Base-by-base conservation (phyloP, 169 alveolate genomes). In the Theileria sp. region DNA sequence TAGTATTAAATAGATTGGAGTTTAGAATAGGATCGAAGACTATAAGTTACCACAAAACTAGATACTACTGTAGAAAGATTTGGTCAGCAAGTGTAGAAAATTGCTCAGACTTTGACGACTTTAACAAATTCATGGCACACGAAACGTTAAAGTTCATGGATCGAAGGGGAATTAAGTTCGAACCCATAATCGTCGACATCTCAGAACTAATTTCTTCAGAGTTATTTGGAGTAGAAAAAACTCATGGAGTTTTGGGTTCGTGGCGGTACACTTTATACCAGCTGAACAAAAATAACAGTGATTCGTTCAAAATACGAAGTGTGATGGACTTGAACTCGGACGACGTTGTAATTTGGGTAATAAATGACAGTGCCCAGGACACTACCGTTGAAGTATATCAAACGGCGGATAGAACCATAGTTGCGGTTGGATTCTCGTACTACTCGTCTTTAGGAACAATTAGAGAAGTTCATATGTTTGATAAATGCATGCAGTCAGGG, bases 171-270 rank as follows among this genome's bases (percentile, higher is more conserved):
- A 17, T 60, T 10, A 23, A 17, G 36, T 25, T 60, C 13, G n/a
- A 60, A 0, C 68, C 68, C 23, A n/a, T 25, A 64, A 64, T 64
- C 28, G 7, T 64, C 7, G 72, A 64, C 44, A 34, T 64, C 23
- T 64, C 72, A 25, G 72, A 64, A 64, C 15, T n/a, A 64, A 64
- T 64, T 15, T n/a, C 72, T 7, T 32, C 72, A 1, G 38, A 21
- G 21, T 6, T 30, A 64, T 64, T 64, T 64, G 38, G 51, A 25
- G 32, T 64, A 4, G 72, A 64, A 15, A 64, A 64, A 21, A 64
- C 72, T 28, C 44, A 3, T 3, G 72, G 72, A 64, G 19, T 15
- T 3, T 7, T 30, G 50, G 72, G 72, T 15, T n/a, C 32, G 0
- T 64, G 72, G 72, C 1, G 38, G 6, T 64, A 64, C 32, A 64